Evolutionary conservation across 345 rosid species (phyloP).

Genomic region (Hibiscus syriacus): DNA sequence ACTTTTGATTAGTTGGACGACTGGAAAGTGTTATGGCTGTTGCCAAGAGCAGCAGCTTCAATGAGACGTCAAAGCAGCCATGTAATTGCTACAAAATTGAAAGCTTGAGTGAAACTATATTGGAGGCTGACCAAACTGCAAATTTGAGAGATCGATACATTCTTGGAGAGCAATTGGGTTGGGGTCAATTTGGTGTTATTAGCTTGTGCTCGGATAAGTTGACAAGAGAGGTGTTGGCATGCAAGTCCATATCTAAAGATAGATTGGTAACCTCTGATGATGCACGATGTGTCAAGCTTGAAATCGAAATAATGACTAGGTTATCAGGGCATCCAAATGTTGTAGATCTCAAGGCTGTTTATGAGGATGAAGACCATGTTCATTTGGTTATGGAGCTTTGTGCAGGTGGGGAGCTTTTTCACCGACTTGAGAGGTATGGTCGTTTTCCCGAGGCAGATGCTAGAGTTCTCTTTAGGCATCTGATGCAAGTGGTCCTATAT

Average conservation of each 20-base stretch:
- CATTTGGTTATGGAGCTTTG: conserved; percentile 75
- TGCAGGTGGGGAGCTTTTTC: conserved; percentile 68
- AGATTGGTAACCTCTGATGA: conserved; percentile 51
- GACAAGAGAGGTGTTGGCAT: conserved; percentile 51
- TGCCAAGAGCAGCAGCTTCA: conserved; percentile 32
- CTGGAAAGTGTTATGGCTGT: conserved; percentile 44
- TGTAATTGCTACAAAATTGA: conserved; percentile 37
- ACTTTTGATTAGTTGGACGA: conserved; percentile 14
- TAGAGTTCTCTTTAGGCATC: conserved; percentile 47
- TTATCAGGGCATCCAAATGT: conserved; percentile 69
- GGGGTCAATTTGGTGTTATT: conserved; percentile 69
- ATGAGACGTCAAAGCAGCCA: conserved; percentile 23
- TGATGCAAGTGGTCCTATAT: conserved; percentile 52
- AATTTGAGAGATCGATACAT: conserved; percentile 41
- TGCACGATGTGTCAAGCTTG: conserved; percentile 49
- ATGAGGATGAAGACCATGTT: conserved; percentile 53
- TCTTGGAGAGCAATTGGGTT: conserved; percentile 56
- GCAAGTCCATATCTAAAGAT: conserved; percentile 61
- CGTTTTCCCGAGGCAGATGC: conserved; percentile 51
- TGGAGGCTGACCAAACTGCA: conserved; percentile 39
- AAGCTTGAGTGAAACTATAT: conserved; percentile 35
- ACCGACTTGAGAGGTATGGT: conserved; percentile 47
- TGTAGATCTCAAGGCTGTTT: conserved; percentile 62
- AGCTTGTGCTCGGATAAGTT: conserved; percentile 52
- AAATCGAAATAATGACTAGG: conserved; percentile 64